phyloP scores from a whole-genome alignment of 78 protist genomes.

The Planoprotostelium fungivorum region DNA sequence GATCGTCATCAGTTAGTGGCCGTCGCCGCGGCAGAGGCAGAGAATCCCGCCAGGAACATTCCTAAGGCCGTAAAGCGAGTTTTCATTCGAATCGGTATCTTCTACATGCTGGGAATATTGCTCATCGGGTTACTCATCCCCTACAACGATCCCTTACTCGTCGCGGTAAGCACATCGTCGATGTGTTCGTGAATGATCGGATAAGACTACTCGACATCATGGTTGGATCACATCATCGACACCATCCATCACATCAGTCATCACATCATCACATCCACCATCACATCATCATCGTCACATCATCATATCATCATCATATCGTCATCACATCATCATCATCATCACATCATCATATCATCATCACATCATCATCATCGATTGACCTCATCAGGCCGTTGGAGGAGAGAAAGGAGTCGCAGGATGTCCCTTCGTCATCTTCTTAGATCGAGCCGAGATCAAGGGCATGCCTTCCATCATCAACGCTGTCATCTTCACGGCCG shows the following conservation, averaged over 20 bases:
- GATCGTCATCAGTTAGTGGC: constrained; percentile 6
- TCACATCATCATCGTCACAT: no score
- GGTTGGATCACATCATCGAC: no score
- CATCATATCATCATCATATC: no score
- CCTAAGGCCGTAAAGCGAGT: neutral
- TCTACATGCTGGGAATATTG: neutral
- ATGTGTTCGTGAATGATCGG: no score
- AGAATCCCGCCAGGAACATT: neutral
- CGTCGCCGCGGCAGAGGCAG: neutral
- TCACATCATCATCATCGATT: no score
- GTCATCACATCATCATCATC: no score
- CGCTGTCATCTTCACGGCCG: constrained; percentile 2
- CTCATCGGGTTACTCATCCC: neutral
- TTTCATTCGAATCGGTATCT: neutral
- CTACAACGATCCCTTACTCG: neutral
- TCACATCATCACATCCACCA: no score
- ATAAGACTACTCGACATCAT: no score
- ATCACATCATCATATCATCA: no score
- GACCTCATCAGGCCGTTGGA: neutral
- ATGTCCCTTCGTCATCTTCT: neutral
- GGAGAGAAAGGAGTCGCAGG: neutral
- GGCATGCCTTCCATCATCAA: neutral
- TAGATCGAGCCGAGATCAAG: neutral
- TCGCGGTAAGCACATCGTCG: neutral
- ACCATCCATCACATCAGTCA: no score